A percentile compares a stretch with the other conserved stretches of the same genome.
Evolutionary conservation across 495 filamentous ascomycete species (phyloP).

Genomic region (Oleoguttula mirabilis): DNA sequence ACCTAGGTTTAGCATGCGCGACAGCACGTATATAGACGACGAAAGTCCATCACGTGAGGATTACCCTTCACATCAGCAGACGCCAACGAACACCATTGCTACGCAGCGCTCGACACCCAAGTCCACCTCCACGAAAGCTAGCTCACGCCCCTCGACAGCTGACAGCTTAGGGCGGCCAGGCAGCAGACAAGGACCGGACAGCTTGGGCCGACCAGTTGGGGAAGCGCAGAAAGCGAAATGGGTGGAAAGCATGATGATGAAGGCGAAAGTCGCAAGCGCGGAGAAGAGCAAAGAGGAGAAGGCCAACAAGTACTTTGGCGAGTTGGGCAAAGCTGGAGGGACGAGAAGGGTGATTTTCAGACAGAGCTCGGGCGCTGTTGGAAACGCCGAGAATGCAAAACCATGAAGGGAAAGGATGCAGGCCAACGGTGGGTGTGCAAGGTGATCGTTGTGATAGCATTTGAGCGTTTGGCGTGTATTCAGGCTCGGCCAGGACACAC

Average conservation of each 20-base stretch:
- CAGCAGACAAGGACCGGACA: not conserved
- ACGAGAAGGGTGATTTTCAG: conserved; percentile 27
- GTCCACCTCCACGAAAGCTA: not conserved
- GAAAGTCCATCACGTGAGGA: too few species aligned
- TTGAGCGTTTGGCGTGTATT: too few species aligned
- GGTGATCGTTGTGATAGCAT: too few species aligned
- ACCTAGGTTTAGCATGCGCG: conserved; percentile 1
- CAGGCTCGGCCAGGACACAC: too few species aligned
- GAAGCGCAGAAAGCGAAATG: conserved; percentile 54
- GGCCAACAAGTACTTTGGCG: conserved; percentile 33
- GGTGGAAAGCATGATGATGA: conserved; percentile 61
- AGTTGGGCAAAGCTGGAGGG: conserved; percentile 26
- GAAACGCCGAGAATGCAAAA: too few species aligned
- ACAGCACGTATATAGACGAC: not conserved
- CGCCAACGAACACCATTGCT: not conserved
- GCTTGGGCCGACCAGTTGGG: conserved; percentile 4
- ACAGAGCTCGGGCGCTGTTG: not conserved
- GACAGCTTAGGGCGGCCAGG: conserved; percentile 2
- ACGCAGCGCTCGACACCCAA: conserved; percentile 4
- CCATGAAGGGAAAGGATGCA: too few species aligned
- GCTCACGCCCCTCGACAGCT: conserved; percentile 13
- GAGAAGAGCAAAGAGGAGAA: conserved; percentile 40
- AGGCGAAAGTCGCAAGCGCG: conserved; percentile 24
- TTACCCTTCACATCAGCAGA: not conserved
- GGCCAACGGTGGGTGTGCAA: too few species aligned